phyloP scores from a whole-genome alignment of 1,284 basidiomycete genomes.

The Tylopilus sp. region DNA sequence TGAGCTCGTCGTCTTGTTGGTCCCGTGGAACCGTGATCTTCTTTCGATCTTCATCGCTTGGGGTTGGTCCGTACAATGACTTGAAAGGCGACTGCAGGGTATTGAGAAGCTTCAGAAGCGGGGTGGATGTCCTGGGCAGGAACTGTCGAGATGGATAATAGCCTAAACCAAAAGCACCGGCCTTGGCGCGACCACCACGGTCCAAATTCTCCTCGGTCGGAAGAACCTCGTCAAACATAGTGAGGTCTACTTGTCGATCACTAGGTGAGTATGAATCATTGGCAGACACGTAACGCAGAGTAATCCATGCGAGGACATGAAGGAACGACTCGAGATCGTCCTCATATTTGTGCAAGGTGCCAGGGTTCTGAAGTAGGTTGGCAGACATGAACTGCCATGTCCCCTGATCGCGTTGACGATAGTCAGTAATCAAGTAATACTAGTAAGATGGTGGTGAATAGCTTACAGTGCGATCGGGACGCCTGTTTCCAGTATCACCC shows the following conservation, averaged over 20 bases:
- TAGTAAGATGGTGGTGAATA: neutral
- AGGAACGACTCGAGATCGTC: conserved; percentile 1
- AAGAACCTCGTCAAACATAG: neutral
- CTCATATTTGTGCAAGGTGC: neutral
- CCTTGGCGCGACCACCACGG: neutral
- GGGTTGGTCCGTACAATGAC: no score
- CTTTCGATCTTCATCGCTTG: no score
- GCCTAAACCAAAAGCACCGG: neutral
- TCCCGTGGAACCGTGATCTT: no score
- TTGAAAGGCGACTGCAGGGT: neutral
- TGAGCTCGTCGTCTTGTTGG: no score
- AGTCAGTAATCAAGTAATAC: neutral
- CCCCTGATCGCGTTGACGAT: neutral
- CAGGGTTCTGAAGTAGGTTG: no score
- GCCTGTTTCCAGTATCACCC: no score
- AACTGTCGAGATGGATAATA: neutral
- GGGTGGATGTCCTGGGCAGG: neutral
- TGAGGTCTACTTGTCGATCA: neutral
- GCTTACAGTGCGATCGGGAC: neutral
- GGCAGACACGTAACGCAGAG: neutral
- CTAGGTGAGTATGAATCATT: neutral
- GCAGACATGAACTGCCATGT: neutral
- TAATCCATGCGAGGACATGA: conserved; percentile 1
- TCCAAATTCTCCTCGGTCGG: neutral
- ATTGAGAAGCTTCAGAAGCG: neutral